phyloP scores from a whole-genome alignment of 179 eudicot species.

The Vitellaria paradoxa region DNA sequence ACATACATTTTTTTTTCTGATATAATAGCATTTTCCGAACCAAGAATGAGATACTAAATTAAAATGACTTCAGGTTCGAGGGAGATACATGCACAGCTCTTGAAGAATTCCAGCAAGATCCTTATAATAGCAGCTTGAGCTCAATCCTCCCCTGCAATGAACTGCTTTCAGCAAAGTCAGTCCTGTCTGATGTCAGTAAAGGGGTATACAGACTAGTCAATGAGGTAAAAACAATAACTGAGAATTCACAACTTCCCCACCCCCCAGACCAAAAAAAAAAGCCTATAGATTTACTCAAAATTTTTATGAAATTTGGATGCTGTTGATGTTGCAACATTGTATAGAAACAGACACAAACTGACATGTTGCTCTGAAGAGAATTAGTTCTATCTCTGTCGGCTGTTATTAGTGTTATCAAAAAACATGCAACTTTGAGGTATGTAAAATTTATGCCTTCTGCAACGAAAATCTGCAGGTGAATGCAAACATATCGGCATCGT shows the following conservation, averaged over 20 bases:
- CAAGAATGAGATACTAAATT: neutral
- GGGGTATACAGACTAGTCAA: conserved; percentile 55
- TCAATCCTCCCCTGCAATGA: conserved; percentile 71
- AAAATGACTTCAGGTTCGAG: conserved; percentile 41
- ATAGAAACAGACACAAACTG: too few relatives aligned
- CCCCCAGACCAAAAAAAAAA: neutral
- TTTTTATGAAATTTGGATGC: neutral
- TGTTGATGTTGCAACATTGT: neutral
- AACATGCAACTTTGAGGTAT: neutral
- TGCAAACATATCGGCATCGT: conserved; percentile 37
- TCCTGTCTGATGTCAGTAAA: conserved; percentile 45
- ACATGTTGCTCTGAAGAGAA: neutral
- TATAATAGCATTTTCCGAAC: too few relatives aligned
- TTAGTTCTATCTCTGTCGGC: neutral
- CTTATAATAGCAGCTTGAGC: conserved; percentile 72
- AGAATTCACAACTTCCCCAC: neutral
- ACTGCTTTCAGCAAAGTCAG: conserved; percentile 52
- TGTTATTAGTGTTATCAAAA: neutral
- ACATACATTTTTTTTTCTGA: too few relatives aligned
- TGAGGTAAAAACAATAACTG: conserved; percentile 33
- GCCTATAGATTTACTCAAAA: too few relatives aligned
- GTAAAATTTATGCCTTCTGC: neutral
- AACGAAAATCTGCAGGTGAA: conserved; percentile 46
- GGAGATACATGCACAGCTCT: conserved; percentile 74
- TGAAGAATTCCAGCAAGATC: conserved; percentile 54